Base-by-base conservation (phyloP, 116 monocot genomes). In the Papilionanthe hybrid region DNA sequence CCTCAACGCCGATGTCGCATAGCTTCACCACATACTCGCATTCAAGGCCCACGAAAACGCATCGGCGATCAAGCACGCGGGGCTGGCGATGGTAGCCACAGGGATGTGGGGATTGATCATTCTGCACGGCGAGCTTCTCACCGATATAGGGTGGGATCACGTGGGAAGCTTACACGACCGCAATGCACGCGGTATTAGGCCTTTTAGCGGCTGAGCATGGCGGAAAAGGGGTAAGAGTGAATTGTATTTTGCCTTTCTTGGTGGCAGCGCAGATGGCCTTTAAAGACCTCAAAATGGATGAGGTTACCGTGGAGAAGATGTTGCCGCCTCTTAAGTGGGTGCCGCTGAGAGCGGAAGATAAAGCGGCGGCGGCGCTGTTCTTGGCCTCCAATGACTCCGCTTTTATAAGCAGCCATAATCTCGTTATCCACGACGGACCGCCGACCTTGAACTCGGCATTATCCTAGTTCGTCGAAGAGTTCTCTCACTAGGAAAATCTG, bases 391-490 rank as follows among this genome's bases (percentile, higher is more conserved):
- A 93, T 60, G 95, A 95, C 60, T 81, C 93, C 15, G 86, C 68
- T 77, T 95, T 91, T 71, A 84, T 95, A 0, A 93, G 84, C 76
- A 93, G 95, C 58, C 95, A 95, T 75, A 93, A 93, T 78, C 11
- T 43, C 43, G 43, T 43, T 6, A 43, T 43, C 43, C 4, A 43
- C 43, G 43, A 6, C 43, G 43, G 43, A 91, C 90, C 9, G 93
- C 93, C 76, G 93, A 93, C 11, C 91, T 91, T 13, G 19, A 17
- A 18, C 56, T 18, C 56, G 17, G 4, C 6, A 6, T 43, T 43
- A 43, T 43, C 43, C 2, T 43, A 43, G 43, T 43, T 43, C 43
- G 43, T 43, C 43, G 43, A 43, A 43, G 43, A 43, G 43, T 43
- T 43, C 43, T 43, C 43, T 6, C 2, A 43, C 43, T n/a, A n/a